Percentiles rank a stretch among this genome's conserved stretches.
These are phyloP conservation scores for Podila horticola DNA, from an alignment of 192 early-diverging fungal species.

Conservation along the genomic window DNA sequence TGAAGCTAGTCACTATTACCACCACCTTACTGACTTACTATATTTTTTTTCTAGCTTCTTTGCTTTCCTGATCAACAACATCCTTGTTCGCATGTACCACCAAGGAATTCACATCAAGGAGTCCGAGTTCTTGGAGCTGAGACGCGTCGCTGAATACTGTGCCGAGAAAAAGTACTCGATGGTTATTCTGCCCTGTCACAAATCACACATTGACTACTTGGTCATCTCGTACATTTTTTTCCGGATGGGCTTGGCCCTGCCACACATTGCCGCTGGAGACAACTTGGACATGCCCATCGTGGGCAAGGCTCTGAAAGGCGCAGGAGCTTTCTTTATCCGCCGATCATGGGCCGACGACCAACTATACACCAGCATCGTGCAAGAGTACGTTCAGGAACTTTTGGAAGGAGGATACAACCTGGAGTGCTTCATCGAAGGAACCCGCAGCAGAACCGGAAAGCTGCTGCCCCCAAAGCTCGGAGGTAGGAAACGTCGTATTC, in stretches of 20 bases:
- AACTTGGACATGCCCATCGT: conserved; percentile 85
- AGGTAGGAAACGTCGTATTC: conserved; percentile 5
- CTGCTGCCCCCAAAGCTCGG: conserved; percentile 84
- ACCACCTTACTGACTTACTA: not conserved
- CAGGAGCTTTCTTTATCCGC: conserved; percentile 85
- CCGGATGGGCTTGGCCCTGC: conserved; percentile 79
- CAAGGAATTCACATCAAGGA: conserved; percentile 88
- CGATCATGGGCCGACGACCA: conserved; percentile 81
- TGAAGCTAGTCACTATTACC: not conserved
- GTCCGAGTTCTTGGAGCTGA: conserved; percentile 75
- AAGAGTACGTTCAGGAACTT: conserved; percentile 79
- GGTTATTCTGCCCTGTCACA: conserved; percentile 85
- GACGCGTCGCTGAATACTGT: conserved; percentile 63
- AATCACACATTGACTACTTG: conserved; percentile 89
- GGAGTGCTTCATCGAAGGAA: conserved; percentile 88
- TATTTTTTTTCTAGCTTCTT: conserved; percentile 61
- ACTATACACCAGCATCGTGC: conserved; percentile 76
- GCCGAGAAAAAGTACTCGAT: conserved; percentile 76
- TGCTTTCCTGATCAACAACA: conserved; percentile 77
- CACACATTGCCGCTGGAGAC: conserved; percentile 88
- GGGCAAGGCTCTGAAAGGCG: conserved; percentile 69
- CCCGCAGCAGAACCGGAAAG: conserved; percentile 83
- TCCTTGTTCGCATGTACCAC: conserved; percentile 84
- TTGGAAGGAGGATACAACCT: conserved; percentile 80
- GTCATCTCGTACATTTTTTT: conserved; percentile 85